These are phyloP conservation scores for Pleurotus citrinopileatus DNA, from an alignment of 768 basidiomycete species.

Conservation along the genomic window DNA sequence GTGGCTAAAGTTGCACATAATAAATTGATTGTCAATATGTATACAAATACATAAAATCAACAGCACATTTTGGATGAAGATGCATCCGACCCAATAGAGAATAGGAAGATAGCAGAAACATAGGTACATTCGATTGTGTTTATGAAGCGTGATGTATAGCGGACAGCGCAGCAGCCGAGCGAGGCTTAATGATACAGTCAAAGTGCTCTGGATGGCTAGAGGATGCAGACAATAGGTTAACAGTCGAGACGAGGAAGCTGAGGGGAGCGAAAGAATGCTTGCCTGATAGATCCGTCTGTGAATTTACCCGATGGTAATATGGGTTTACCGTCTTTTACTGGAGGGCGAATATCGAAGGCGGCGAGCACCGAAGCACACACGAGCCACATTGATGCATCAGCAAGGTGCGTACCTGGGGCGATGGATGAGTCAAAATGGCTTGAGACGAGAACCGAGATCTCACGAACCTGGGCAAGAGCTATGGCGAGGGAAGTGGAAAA, in stretches of 20 bases:
- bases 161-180: slow-evolving; percentile 13
- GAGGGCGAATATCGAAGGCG: slow-evolving; percentile 41
- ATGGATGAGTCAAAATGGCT: too few relatives aligned
- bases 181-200: slow-evolving; percentile 17
- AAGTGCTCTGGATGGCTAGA: slow-evolving; percentile 18
- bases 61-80: too few relatives aligned
- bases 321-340: neutral
- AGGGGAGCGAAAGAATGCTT: neutral
- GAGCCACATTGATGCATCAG: slow-evolving; percentile 52
- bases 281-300: slow-evolving; percentile 6
- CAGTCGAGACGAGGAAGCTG: too few relatives aligned
- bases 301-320: neutral
- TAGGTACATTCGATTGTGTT: neutral
- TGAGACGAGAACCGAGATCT: too few relatives aligned
- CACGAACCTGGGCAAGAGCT: too few relatives aligned
- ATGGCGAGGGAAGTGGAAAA: too few relatives aligned
- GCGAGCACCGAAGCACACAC: slow-evolving; percentile 49
- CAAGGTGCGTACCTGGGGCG: slow-evolving; percentile 50
- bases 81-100: too few relatives aligned
- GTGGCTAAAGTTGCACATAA: too few relatives aligned
- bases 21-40: too few relatives aligned
- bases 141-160: slow-evolving; percentile 2
- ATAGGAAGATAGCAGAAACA: too few relatives aligned
- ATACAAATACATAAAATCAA: too few relatives aligned
- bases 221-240: too few relatives aligned